Percentiles rank a stretch among this genome's conserved stretches.
phyloP scores from a whole-genome alignment of 176 grass and related monocot genomes.

The Musa schizocarpa region DNA sequence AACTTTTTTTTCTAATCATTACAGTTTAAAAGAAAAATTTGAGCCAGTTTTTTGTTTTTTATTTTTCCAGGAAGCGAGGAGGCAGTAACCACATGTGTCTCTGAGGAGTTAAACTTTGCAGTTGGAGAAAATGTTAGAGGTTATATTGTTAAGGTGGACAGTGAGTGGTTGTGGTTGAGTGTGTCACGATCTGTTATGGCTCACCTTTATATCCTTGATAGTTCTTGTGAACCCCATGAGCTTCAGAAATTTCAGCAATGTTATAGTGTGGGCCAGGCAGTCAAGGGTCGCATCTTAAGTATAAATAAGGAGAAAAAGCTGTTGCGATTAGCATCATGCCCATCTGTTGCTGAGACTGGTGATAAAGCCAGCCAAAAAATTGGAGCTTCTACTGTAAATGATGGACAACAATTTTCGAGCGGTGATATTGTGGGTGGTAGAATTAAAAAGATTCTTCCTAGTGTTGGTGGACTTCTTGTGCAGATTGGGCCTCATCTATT shows the following conservation, averaged over 20 bases:
- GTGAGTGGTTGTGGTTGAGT: constrained; percentile 76
- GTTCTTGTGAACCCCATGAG: constrained; percentile 58
- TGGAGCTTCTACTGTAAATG: constrained; percentile 17
- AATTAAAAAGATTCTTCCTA: constrained; percentile 83
- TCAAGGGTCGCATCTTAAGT: constrained; percentile 47
- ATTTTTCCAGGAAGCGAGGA: background rate
- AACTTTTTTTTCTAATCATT: background rate
- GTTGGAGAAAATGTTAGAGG: constrained; percentile 35
- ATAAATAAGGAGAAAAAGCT: constrained; percentile 68
- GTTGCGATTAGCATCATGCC: constrained; percentile 44
- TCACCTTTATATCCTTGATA: constrained; percentile 85
- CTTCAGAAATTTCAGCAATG: constrained; percentile 62
- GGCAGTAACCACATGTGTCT: background rate
- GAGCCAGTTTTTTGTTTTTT: background rate
- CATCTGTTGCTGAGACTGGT: background rate
- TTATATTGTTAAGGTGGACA: constrained; percentile 81
- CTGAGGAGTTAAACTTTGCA: constrained; percentile 33
- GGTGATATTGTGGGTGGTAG: constrained; percentile 78
- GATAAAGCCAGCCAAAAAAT: constrained; percentile 14
- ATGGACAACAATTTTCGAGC: constrained; percentile 43
- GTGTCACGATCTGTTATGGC: constrained; percentile 74
- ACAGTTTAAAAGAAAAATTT: no score
- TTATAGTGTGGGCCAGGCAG: constrained; percentile 56
- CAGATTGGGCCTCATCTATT: constrained; percentile 91
- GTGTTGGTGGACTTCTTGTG: constrained; percentile 67